A percentile compares a stretch with the other conserved stretches of the same genome.
Evolutionary conservation across 345 rosid genomes (phyloP).

Genomic region (Abelmoschus esculentus): DNA sequence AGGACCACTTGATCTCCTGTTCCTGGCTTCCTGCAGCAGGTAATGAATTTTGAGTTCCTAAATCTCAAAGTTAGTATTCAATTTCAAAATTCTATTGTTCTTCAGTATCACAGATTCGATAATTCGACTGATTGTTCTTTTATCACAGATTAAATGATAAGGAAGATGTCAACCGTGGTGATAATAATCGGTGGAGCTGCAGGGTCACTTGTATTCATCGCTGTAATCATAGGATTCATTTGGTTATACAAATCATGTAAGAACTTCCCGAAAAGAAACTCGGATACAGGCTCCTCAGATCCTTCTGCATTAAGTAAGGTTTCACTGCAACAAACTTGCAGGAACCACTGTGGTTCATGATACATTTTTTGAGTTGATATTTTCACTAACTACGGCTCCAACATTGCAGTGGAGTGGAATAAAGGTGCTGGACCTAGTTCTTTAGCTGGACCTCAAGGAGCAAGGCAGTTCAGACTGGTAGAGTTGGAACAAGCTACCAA

Average conservation of each 20-base stretch:
- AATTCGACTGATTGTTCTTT: constrained; percentile 9
- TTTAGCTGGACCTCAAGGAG: constrained; percentile 25
- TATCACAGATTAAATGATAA: constrained; percentile 32
- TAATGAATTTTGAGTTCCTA: constrained; percentile 8
- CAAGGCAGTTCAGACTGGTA: constrained; percentile 40
- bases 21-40: constrained; percentile 11
- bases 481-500: constrained; percentile 54
- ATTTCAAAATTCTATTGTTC: constrained; percentile 8
- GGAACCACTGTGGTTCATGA: neutral
- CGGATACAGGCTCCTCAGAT: constrained; percentile 55
- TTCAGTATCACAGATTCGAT: constrained; percentile 23
- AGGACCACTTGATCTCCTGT: constrained; percentile 14
- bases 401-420: constrained; percentile 32
- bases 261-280: constrained; percentile 24
- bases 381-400: constrained; percentile 8
- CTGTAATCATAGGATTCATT: constrained; percentile 22
- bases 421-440: constrained; percentile 33
- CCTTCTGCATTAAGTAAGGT: constrained; percentile 43
- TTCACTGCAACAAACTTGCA: constrained; percentile 4
- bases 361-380: neutral
- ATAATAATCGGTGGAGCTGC: constrained; percentile 34
- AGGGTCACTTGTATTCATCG: constrained; percentile 31
- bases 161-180: constrained; percentile 38
- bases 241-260: constrained; percentile 39
- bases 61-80: constrained; percentile 5